Evolutionary conservation across 2,329 filamentous ascomycete species (phyloP).

Genomic region (Kalmusia sp.): DNA sequence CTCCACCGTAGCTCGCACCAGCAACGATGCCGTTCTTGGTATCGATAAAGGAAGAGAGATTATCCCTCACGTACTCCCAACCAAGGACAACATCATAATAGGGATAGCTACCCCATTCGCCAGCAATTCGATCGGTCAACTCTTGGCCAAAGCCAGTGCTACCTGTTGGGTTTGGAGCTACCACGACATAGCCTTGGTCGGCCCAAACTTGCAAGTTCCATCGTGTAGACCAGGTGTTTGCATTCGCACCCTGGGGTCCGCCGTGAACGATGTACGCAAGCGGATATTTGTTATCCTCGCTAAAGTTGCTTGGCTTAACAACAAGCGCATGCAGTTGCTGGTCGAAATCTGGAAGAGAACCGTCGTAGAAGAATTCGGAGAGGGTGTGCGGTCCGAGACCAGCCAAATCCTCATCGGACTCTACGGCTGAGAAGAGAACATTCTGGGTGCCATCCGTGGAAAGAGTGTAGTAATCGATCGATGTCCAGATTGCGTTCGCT

Average conservation of each 20-base stretch:
- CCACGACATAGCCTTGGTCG: constrained; percentile 84
- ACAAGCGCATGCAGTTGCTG: constrained; percentile 73
- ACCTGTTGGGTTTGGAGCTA: constrained; percentile 83
- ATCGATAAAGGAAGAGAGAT: constrained; percentile 71
- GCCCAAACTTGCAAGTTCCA: constrained; percentile 89
- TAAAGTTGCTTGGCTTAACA: constrained; percentile 69
- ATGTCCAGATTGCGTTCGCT: constrained; percentile 40
- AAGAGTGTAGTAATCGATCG: constrained; percentile 39
- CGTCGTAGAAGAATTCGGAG: constrained; percentile 75
- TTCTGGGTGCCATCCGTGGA: constrained; percentile 42
- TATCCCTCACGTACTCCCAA: constrained; percentile 74
- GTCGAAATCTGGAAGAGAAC: constrained; percentile 58
- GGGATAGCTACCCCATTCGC: constrained; percentile 85
- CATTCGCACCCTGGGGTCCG: constrained; percentile 79
- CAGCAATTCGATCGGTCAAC: constrained; percentile 76
- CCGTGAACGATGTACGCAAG: constrained; percentile 82
- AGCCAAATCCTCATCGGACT: constrained; percentile 69
- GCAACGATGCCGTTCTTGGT: constrained; percentile 74
- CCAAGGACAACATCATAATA: constrained; percentile 83
- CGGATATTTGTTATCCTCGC: constrained; percentile 75
- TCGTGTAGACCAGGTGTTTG: constrained; percentile 77
- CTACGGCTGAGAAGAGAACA: constrained; percentile 64
- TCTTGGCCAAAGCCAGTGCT: constrained; percentile 84
- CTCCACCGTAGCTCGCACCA: constrained; percentile 62
- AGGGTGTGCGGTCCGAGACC: constrained; percentile 69